A percentile compares a stretch with the other conserved stretches of the same genome.
Evolutionary conservation across 2,329 filamentous ascomycete species (phyloP).

Genomic region (Alternaria arborescens): DNA sequence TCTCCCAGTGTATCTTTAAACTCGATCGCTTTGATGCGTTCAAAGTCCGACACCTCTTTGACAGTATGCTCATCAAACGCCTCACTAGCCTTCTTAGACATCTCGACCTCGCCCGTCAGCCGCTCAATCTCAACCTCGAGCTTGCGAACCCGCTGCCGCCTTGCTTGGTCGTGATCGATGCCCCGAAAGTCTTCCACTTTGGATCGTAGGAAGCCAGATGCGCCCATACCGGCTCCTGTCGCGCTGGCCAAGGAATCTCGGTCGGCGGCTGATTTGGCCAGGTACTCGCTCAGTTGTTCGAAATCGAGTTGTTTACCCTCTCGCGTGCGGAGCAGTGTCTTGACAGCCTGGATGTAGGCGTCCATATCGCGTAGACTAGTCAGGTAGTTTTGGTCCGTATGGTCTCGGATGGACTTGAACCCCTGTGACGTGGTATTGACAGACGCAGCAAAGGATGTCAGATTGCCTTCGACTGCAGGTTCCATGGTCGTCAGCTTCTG

Average conservation of each 20-base stretch:
- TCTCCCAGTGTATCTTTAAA: conserved; percentile 87
- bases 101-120: conserved; percentile 84
- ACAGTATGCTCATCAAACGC: conserved; percentile 97
- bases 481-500: conserved; percentile 91
- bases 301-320: conserved; percentile 99
- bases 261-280: conserved; percentile 87
- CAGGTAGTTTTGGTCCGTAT: conserved; percentile 95
- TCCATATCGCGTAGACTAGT: conserved; percentile 94
- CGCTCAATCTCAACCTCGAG: conserved; percentile 93
- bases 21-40: conserved; percentile 93
- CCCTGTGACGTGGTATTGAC: conserved; percentile 84
- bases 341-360: conserved; percentile 87
- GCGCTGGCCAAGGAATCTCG: conserved; percentile 79
- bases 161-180: conserved; percentile 92
- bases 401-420: conserved; percentile 81
- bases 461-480: conserved; percentile 80
- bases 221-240: conserved; percentile 71
- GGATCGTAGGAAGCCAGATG: conserved; percentile 86
- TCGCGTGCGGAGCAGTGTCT: conserved; percentile 86
- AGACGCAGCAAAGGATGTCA: conserved; percentile 86
- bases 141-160: conserved; percentile 86
- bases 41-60: conserved; percentile 90
- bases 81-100: conserved; percentile 84
- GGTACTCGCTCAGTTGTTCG: conserved; percentile 93
- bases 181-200: conserved; percentile 97